Percentiles rank a stretch among this genome's conserved stretches.
Evolutionary conservation across 2,329 filamentous ascomycete genomes (phyloP).

Genomic region (Curvularia sp.): DNA sequence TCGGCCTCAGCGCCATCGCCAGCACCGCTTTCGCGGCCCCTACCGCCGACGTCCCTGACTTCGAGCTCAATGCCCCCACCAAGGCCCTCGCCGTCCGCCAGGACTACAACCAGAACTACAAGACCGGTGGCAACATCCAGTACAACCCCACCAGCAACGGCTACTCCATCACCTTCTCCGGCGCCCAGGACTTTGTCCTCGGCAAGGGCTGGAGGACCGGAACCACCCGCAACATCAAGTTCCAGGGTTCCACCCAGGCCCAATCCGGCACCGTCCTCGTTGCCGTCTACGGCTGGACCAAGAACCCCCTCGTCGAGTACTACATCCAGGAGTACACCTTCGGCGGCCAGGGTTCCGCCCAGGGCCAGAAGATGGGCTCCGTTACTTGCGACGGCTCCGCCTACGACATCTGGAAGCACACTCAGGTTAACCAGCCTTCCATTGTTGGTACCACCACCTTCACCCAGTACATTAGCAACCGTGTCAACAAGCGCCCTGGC

Average conservation of each 20-base stretch:
- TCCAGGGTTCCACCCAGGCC: conserved; percentile 35
- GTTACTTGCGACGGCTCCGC: conserved; percentile 40
- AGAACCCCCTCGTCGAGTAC: conserved; percentile 58
- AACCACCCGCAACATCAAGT: conserved; percentile 39
- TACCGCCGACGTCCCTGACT: conserved; percentile 37
- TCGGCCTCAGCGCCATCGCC: conserved; percentile 31
- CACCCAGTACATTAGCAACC: conserved; percentile 57
- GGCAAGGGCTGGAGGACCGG: conserved; percentile 45
- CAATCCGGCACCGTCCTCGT: conserved; percentile 38
- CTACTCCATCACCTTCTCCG: conserved; percentile 39
- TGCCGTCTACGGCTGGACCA: conserved; percentile 63
- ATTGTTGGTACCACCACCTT: conserved; percentile 59
- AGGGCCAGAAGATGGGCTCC: conserved; percentile 37
- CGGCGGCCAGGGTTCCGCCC: conserved; percentile 49
- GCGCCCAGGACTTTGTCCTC: conserved; percentile 42
- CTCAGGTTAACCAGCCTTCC: conserved; percentile 53
- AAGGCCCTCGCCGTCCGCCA: conserved; percentile 32
- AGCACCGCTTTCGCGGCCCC: conserved; percentile 34
- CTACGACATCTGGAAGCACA: conserved; percentile 44
- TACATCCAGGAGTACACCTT: conserved; percentile 59
- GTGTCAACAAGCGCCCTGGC: conserved; percentile 34
- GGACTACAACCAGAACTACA: conserved; percentile 48
- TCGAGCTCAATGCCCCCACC: conserved; percentile 28
- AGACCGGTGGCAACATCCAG: conserved; percentile 40
- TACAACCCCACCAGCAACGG: conserved; percentile 38